These are phyloP conservation scores for Cladosporium sp. DNA, from an alignment of 2,329 filamentous ascomycete genomes.

Conservation along the genomic window DNA sequence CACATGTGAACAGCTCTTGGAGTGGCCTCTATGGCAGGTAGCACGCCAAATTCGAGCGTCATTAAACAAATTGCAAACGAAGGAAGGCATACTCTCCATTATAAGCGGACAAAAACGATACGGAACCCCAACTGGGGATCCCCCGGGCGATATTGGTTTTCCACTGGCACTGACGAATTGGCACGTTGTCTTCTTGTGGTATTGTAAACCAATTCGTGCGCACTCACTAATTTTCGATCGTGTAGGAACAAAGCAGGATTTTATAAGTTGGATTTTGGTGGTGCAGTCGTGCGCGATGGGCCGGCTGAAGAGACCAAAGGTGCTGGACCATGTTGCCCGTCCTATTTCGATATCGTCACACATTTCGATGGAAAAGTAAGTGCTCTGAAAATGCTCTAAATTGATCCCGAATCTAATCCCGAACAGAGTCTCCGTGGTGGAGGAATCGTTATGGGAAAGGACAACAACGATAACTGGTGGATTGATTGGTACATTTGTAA, in stretches of 20 bases:
- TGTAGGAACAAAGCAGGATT: not conserved
- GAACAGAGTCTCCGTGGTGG: not conserved
- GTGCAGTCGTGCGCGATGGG: not conserved
- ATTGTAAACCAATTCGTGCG: not conserved
- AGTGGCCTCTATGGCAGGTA: constrained; percentile 4
- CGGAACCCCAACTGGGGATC: not conserved
- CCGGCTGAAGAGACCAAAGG: not conserved
- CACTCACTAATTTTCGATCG: not conserved
- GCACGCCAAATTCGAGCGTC: constrained; percentile 11
- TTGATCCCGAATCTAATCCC: not conserved
- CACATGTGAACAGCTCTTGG: constrained; percentile 8
- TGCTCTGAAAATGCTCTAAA: not conserved
- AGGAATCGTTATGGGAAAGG: not conserved
- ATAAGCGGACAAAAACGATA: not conserved
- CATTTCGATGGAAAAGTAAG: not conserved
- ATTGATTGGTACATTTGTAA: not conserved
- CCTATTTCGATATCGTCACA: not conserved
- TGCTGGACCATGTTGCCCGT: not conserved
- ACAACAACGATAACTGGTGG: not conserved
- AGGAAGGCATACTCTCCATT: not conserved
- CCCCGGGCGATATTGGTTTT: not conserved
- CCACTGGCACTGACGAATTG: not conserved
- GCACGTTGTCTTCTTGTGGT: not conserved
- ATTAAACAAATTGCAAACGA: not conserved
- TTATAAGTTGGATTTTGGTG: not conserved